Base-by-base conservation (phyloP, 306 rosid genomes). In the Gleditsia sinensis region DNA sequence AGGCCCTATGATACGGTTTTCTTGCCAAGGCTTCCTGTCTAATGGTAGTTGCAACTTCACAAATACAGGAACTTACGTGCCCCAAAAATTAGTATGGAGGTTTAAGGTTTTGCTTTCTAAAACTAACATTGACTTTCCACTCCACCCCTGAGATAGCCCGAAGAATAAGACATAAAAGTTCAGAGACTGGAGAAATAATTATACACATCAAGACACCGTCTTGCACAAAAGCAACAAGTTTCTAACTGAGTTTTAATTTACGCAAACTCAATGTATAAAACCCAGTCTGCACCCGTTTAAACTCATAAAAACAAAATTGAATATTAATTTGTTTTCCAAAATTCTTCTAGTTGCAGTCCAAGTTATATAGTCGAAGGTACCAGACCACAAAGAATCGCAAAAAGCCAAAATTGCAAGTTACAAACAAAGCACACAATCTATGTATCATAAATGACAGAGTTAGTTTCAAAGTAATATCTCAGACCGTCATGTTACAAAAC, bases 321-420 rank as follows among this genome's bases (percentile, higher is more conserved):
- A 21, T 63, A 6, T 12, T 23, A 39, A 28, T 39, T 63, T 21
- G 51, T 21, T 40, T 16, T 39, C 45, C 33, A n/a, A 63, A 37
- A 39, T 39, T 37, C 51, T 39, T 40, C 23, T 21, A 39, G 6
- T 20, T 21, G 14, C 69, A 21, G 40, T 39, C 49, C 51, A 6
- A 63, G 46, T 63, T 21, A 21, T 23, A 5, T 3, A 16, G 10
- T 14, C 27, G 48, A 61, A 36, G 30, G 36, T 16, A 25, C 71
- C 14, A 25, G 24, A 48, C 37, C 25, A 45, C 39, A 67, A 16
- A 33, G 34, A 27, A 28, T 16, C 13, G 12, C 72, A 67, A 46
- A n/a, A 17, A 4, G 28, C 20, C 75, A 69, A 69, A 69, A 69
- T 21, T 69, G 74, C 62, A 32, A 21, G 20, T 51, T 51, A 69